Conservation (phyloP, 805 yeast genomes). For the Blastobotrys chiropterorum region DNA sequence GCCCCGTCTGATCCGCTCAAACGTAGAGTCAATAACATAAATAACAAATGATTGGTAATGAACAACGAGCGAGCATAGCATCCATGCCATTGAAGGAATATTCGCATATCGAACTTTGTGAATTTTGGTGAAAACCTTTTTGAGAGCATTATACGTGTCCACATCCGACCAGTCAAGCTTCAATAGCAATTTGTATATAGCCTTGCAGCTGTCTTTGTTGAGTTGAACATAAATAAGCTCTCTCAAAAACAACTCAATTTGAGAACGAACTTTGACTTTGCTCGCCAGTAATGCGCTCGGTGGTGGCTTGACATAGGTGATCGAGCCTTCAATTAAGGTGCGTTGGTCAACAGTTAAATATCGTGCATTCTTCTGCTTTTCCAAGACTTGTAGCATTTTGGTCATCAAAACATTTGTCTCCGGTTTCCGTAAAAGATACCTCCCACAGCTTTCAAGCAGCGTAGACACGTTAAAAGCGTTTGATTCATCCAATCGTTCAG, state of each 20-base stretch:
- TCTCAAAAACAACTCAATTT: conserved; percentile 38
- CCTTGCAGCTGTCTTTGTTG: conserved; percentile 30
- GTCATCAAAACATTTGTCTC: conserved; percentile 55
- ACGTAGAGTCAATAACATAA: conserved; percentile 50
- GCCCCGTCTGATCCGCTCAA: conserved; percentile 61
- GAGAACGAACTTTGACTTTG: conserved; percentile 21
- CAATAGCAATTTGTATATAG: conserved; percentile 35
- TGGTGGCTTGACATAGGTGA: conserved; percentile 30
- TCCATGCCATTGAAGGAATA: conserved; percentile 42
- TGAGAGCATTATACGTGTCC: conserved; percentile 31
- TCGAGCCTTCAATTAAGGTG: conserved; percentile 48
- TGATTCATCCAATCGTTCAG: conserved; percentile 44
- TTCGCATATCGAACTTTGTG: conserved; percentile 56
- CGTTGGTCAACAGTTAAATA: conserved; percentile 49
- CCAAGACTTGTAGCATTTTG: conserved; percentile 54
- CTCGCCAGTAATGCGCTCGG: conserved; percentile 34
- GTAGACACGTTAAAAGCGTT: conserved; percentile 64
- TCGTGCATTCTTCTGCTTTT: conserved; percentile 43
- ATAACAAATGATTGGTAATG: conserved; percentile 38
- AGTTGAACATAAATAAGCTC: conserved; percentile 50
- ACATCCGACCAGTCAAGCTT: conserved; percentile 44
- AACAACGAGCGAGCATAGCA: conserved; percentile 36
- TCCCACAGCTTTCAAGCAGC: conserved; percentile 71
- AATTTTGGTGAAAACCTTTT: conserved; percentile 49
- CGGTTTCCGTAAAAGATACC: conserved; percentile 49